Percentiles rank a stretch among this genome's conserved stretches.
phyloP scores from a whole-genome alignment of 2,329 filamentous ascomycete species.

The Neospermospora avenae region DNA sequence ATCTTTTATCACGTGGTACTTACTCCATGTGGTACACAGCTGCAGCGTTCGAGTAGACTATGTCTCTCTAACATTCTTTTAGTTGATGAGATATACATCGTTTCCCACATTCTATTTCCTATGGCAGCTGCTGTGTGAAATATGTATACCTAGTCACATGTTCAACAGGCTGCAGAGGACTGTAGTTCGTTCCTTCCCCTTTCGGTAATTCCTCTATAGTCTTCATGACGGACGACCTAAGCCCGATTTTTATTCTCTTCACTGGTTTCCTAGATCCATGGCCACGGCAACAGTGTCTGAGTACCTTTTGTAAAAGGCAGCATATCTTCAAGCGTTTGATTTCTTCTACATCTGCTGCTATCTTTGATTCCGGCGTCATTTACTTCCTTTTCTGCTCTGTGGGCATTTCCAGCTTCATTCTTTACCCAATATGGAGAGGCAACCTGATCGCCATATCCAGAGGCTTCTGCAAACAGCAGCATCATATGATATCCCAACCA shows the following conservation, averaged over 20 bases:
- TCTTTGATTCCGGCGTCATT: not conserved
- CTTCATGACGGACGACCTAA: not conserved
- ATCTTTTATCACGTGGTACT: conserved; percentile 8
- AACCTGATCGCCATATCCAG: conserved; percentile 25
- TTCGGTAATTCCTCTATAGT: not conserved
- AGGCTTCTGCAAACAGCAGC: conserved; percentile 25
- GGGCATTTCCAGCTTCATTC: not conserved
- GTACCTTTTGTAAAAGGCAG: not conserved
- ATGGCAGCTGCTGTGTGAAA: not conserved
- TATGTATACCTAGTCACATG: too few relatives aligned
- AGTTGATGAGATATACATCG: not conserved
- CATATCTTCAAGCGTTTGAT: not conserved
- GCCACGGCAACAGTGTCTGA: not conserved
- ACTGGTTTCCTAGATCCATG: not conserved
- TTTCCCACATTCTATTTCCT: not conserved
- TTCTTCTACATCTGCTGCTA: not conserved
- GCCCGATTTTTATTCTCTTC: not conserved
- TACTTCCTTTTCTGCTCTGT: not conserved
- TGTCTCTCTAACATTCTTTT: not conserved
- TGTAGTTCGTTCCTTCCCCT: not conserved
- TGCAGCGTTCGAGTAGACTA: not conserved
- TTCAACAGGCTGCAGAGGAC: too few relatives aligned
- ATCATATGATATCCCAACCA: conserved; percentile 7
- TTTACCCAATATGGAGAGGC: conserved; percentile 18
- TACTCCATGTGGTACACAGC: too few relatives aligned